Conservation (phyloP, 441 rosid genomes). For the Arabidopsis lyrata region DNA sequence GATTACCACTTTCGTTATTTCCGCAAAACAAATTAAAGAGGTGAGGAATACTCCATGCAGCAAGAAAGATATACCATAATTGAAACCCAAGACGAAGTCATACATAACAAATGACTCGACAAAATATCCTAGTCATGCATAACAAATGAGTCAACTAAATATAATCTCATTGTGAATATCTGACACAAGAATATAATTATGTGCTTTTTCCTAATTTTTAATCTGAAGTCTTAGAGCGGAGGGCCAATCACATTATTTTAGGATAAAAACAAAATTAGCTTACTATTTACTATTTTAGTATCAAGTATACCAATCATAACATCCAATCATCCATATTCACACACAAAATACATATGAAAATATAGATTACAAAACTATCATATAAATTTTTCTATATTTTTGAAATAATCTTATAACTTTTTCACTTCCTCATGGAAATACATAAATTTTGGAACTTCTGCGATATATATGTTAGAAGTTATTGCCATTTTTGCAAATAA, state of each 20-base stretch:
- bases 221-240: too few relatives aligned
- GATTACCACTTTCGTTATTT: too few relatives aligned
- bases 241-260: neutral
- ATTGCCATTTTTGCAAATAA: neutral
- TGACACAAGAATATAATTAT: too few relatives aligned
- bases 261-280: neutral
- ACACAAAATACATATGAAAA: neutral
- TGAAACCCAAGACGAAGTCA: neutral
- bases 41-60: neutral
- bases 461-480: neutral
- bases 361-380: neutral
- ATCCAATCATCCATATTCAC: neutral
- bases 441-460: neutral
- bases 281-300: neutral
- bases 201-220: too few relatives aligned
- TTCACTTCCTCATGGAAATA: too few relatives aligned
- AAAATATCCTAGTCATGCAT: neutral
- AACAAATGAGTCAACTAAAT: neutral
- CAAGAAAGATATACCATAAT: neutral
- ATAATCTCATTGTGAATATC: too few relatives aligned
- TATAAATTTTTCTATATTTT: too few relatives aligned
- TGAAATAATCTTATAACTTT: too few relatives aligned
- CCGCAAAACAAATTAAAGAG: too few relatives aligned
- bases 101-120: slow-evolving; percentile 1
- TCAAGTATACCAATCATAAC: neutral